Base-by-base conservation (phyloP, 495 filamentous ascomycete species). In the Hypoxylon perforatum region DNA sequence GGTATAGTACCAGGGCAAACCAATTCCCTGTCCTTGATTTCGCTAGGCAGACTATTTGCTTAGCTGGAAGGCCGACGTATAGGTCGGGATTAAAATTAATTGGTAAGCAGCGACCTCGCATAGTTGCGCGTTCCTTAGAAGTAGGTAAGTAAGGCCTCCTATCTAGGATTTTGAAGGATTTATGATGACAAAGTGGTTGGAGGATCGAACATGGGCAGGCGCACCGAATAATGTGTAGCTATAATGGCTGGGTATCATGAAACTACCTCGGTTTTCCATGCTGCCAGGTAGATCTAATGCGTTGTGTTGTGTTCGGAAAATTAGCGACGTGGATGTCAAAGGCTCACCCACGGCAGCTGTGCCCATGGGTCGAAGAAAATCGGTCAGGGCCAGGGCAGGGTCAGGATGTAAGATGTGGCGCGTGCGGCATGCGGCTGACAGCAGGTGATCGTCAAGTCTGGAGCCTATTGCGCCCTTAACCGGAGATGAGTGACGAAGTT, bases 381-480 rank as follows among this genome's bases (percentile, higher is more conserved):
- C 47, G 55, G 49, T 47, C 42, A 50, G 21, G 30, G 11, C 48
- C n/a, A n/a, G n/a, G 14, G 4, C 14, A 38, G 12, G 39, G 2
- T 44, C 3, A n/a, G 25, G 48, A n/a, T 58, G 48, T 46, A 57
- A 57, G 53, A 42, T 63, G 58, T 68, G 58, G 48, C 48, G 53
- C 19, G 25, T 63, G 51, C 25, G 35, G 53, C 15, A 57, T 68
- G 53, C 54, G 59, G 53, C 59, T 63, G 54, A 50, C 41, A 52
- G 54, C 35, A 59, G 47, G 59, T 63, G 58, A 63, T 63, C 41
- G 23, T 42, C 51, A 49, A 53, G 33, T 58, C 30, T 56, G 54
- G 58, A 39, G 36, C 39, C 42, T 28, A 33, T 42, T 28, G 18
- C 36, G 7, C 23, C 38, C 22, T 30, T 57, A 17, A 47, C 50